Conservation (phyloP, 306 rosid genomes). For the Glycyrrhiza uralensis region DNA sequence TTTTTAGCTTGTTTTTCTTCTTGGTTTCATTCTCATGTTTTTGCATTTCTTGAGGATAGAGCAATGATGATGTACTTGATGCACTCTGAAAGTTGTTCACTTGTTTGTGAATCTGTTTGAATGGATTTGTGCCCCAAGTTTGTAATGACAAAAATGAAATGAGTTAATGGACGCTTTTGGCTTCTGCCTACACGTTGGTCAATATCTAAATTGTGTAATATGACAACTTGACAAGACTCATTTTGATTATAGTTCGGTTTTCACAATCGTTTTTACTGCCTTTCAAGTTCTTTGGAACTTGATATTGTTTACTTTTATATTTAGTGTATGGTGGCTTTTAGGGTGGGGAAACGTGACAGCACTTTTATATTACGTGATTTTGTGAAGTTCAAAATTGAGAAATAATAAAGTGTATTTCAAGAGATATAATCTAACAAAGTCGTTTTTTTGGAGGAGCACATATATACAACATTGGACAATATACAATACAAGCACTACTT, state of each 20-base stretch:
- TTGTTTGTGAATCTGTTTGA: not conserved
- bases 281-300: not conserved
- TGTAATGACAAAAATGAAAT: not conserved
- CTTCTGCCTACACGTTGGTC: not conserved
- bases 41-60: conserved; percentile 25
- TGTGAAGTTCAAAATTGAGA: too few species aligned
- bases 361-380: too few species aligned
- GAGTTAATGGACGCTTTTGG: not conserved
- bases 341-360: too few species aligned
- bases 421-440: too few species aligned
- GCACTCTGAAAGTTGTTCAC: not conserved
- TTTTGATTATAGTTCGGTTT: not conserved
- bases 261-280: not conserved
- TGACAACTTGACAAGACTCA: not conserved
- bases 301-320: too few species aligned
- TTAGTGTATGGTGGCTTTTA: too few species aligned
- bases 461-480: too few species aligned
- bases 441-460: too few species aligned
- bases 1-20: not conserved
- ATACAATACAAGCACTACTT: too few species aligned
- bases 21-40: conserved; percentile 3
- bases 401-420: too few species aligned
- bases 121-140: not conserved
- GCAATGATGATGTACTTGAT: not conserved
- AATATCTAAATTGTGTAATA: not conserved